These are phyloP conservation scores for Arctostaphylos glauca DNA, from an alignment of 148 eudicot species.

Conservation along the genomic window DNA sequence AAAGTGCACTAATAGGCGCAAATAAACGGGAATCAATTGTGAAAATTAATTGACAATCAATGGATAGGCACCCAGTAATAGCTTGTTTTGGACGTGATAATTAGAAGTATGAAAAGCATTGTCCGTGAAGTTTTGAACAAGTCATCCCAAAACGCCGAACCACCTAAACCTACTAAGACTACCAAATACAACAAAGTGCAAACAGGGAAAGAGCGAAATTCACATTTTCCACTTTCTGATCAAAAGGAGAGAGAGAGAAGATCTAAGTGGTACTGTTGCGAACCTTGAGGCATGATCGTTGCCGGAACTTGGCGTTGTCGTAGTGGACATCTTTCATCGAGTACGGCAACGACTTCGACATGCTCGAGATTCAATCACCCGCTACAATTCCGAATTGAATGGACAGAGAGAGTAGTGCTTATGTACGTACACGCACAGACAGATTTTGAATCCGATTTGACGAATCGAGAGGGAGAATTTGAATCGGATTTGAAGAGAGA, in stretches of 20 bases:
- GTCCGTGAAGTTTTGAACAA: not conserved
- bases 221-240: not conserved
- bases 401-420: not conserved
- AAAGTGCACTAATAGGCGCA: not conserved
- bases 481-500: not conserved
- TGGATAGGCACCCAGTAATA: not conserved
- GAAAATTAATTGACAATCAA: not conserved
- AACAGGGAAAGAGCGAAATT: not conserved
- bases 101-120: not conserved
- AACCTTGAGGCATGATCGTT: constrained; percentile 64
- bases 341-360: constrained; percentile 75
- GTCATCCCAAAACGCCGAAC: not conserved
- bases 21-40: not conserved
- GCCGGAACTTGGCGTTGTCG: constrained; percentile 92
- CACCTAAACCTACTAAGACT: not conserved
- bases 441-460: not conserved
- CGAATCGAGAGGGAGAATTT: not conserved
- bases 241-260: not conserved
- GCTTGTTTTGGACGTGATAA: not conserved
- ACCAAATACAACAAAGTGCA: not conserved
- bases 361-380: constrained; percentile 13
- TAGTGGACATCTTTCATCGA: constrained; percentile 69
- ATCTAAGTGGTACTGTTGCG: constrained; percentile 2
- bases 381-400: not conserved
- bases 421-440: not conserved